phyloP scores from a whole-genome alignment of 2,329 filamentous ascomycete genomes.

The Talaromyces sp. region DNA sequence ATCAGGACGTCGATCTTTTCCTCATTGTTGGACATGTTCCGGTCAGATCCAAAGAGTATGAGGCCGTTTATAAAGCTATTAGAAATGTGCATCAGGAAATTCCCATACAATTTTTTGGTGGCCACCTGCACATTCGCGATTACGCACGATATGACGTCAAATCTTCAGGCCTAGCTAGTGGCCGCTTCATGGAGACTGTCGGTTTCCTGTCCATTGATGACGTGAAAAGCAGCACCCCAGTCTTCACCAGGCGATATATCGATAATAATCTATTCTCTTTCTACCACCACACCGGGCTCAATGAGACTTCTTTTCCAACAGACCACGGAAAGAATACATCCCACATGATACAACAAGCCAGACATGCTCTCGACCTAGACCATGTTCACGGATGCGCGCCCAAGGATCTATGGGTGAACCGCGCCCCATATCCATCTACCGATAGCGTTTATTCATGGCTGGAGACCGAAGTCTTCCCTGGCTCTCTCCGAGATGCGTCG shows the following conservation, averaged over 20 bases:
- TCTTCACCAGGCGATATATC: slow-evolving; percentile 78
- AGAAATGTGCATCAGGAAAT: slow-evolving; percentile 71
- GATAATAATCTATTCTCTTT: slow-evolving; percentile 89
- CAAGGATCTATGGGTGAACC: slow-evolving; percentile 73
- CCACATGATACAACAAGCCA: slow-evolving; percentile 62
- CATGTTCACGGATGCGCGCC: slow-evolving; percentile 78
- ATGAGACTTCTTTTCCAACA: slow-evolving; percentile 70
- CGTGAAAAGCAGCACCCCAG: slow-evolving; percentile 45
- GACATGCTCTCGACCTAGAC: slow-evolving; percentile 68
- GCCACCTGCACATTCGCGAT: slow-evolving; percentile 85
- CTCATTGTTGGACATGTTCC: slow-evolving; percentile 83
- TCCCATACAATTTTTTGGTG: slow-evolving; percentile 88
- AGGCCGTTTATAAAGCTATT: slow-evolving; percentile 72
- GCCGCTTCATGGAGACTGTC: slow-evolving; percentile 90
- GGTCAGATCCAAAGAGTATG: slow-evolving; percentile 74
- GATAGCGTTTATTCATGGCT: slow-evolving; percentile 81
- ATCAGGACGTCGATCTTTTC: slow-evolving; percentile 77
- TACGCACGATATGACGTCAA: slow-evolving; percentile 73
- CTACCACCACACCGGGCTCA: slow-evolving; percentile 71
- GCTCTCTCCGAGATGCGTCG: slow-evolving; percentile 54
- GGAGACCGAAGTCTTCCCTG: slow-evolving; percentile 68
- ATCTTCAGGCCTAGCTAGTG: slow-evolving; percentile 76
- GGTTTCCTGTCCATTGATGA: slow-evolving; percentile 87
- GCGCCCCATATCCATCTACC: slow-evolving; percentile 67
- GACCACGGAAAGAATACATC: slow-evolving; percentile 69